Evolutionary conservation across 805 yeast genomes (phyloP), one percentile per base, ranked within the genome.

Genomic region (Grigorovia jiainica): DNA sequence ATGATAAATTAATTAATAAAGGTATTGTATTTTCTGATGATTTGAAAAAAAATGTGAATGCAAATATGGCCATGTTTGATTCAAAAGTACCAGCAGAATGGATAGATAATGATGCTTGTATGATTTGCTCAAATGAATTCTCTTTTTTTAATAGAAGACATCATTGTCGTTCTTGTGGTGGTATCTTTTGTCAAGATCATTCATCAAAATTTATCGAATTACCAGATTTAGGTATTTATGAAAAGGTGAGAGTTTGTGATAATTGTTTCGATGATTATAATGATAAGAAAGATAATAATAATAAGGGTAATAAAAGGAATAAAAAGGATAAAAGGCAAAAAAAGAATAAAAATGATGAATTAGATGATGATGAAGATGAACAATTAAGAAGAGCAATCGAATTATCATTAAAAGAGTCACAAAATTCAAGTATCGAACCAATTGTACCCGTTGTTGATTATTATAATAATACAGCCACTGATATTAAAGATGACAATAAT

Each of bases 151-250:
- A 85, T 59, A 73, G 98, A 55, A 87, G 90, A 59, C 98, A 92
- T 61, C 98, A 92, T 63, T 92, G 98, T 62, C 73, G 98, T 41
- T 82, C 95, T 40, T 92, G 98, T 65, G 98, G 98, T 19, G 97
- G 97, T 3, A 95, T 87, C 0, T 90, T 73, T 57, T 80, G 95
- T 61, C 89, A 84, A 49, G 72, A 76, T 5, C 95, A 94, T 61
- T 86, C 97, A n/a, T 67, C 81, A 2, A 76, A 84, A 50, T 68
- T 61, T 38, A 67, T 79, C 27, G 79, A 89, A 8, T 66, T 92
- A 43, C 90, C 94, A 0, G 80, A 82, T 36, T 70, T 86, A 39
- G 98, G 98, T 0, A 86, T 92, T 33, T 75, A 76, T 48, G 86
- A 82, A 42, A 86, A 94, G 0, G 97, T 90, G 1, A 72, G 98